These are phyloP conservation scores for Pseudogymnoascus sp. DNA, from an alignment of 2,329 filamentous ascomycete species.

Conservation along the genomic window DNA sequence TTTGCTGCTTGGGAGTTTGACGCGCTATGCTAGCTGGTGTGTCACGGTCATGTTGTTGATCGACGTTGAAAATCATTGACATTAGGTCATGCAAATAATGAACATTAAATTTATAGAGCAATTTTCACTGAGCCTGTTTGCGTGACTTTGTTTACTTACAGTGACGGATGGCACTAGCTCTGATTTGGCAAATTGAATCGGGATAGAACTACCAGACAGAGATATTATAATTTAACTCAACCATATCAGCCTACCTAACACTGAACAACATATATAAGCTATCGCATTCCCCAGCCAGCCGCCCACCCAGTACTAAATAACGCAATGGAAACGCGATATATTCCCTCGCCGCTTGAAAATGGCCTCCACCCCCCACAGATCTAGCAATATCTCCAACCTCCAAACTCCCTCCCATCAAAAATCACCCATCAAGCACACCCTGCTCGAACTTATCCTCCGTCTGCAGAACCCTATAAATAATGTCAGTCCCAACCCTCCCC, in stretches of 20 bases:
- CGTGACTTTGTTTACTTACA: background rate
- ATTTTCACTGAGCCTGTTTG: background rate
- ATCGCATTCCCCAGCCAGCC: background rate
- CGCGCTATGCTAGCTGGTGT: conserved; percentile 2
- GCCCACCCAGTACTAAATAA: background rate
- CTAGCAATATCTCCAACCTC: background rate
- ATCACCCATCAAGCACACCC: background rate
- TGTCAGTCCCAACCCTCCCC: background rate
- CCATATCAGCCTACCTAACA: background rate
- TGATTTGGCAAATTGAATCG: too few species aligned
- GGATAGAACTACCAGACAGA: background rate
- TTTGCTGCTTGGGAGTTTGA: conserved; percentile 5
- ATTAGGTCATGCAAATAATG: conserved; percentile 6
- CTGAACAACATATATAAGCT: background rate
- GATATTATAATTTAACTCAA: background rate
- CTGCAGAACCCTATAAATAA: background rate
- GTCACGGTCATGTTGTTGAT: conserved; percentile 1
- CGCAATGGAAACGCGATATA: background rate
- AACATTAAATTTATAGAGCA: conserved; percentile 5
- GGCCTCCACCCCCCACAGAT: background rate
- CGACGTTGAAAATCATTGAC: conserved; percentile 1
- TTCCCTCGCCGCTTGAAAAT: background rate
- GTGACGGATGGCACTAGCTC: too few species aligned
- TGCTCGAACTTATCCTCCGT: conserved; percentile 1
- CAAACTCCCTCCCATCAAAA: background rate